Evolutionary conservation across 306 rosid genomes (phyloP), one percentile per base, ranked within the genome.

Genomic region (Echinosophora koreensis): DNA sequence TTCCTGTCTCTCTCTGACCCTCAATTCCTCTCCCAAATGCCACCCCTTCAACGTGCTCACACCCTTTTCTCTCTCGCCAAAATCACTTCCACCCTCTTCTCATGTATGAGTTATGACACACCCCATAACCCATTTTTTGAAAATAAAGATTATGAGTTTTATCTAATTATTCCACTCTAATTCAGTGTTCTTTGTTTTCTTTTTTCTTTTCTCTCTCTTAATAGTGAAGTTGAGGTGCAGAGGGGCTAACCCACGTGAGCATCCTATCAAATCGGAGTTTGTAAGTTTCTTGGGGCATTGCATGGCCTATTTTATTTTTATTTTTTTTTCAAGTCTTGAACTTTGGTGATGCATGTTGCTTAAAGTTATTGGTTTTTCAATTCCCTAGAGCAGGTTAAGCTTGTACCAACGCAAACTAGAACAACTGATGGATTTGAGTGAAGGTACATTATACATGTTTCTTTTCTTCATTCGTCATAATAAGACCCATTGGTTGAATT

Each of bases 161-260:
- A 72, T 12, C 8, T 9, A 35, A 1, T 37, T 54, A 7, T 75
- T 79, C n/a, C 2, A 46, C 49, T 35, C 66, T 32, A 18, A 57
- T 79, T 76, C 44, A n/a, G 18, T 74, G 13, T 14, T 13, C 0
- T 27, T 34, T 1, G 3, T 0, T 18, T 32, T 1, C 6, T 42
- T 1, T 7, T 3, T 32, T 0, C 6, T 1, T 69, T 62, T 64
- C 52, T 8, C 2, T 6, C 66, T 32, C 2, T 79, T 30, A 85
- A 12, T 85, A 94, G 97, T 95, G 90, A 95, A 79, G 84, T 76
- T 95, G 91, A 89, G 93, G 75, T 92, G 98, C 52, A 83, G 73
- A 75, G 98, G 98, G 47, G 81, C 86, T 76, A 64, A 90, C 83
- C 96, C 93, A 4, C 88, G 82, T 80, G 89, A 83, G 41, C 97